Evolutionary conservation across 305 asterid species (phyloP).

Genomic region (Plantago lanceolata): DNA sequence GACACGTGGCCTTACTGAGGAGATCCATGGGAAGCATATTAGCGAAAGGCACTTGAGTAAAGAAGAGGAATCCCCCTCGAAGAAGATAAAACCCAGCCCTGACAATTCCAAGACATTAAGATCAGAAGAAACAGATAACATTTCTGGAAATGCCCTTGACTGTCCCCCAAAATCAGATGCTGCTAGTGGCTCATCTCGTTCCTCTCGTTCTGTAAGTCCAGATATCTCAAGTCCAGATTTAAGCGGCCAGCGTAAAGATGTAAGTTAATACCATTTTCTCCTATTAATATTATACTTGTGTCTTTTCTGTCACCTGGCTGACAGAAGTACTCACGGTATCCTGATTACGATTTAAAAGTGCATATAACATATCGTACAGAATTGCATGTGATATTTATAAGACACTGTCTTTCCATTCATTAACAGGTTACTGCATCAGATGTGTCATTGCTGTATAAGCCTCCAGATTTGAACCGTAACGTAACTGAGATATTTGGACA

Average conservation of each 20-base stretch:
- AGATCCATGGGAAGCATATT: slow-evolving; percentile 23
- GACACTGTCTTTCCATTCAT: slow-evolving; percentile 19
- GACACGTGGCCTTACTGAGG: slow-evolving; percentile 24
- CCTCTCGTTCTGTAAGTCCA: slow-evolving; percentile 42
- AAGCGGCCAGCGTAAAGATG: slow-evolving; percentile 39
- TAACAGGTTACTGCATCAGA: slow-evolving; percentile 53
- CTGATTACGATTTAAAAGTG: background rate
- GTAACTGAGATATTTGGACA: slow-evolving; percentile 69
- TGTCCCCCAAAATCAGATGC: slow-evolving; percentile 30
- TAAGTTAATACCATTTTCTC: slow-evolving; percentile 28
- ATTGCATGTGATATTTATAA: slow-evolving; percentile 6
- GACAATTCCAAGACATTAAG: slow-evolving; percentile 34
- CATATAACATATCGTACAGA: background rate
- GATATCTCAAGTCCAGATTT: slow-evolving; percentile 39
- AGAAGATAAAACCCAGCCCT: slow-evolving; percentile 48
- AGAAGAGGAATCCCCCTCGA: slow-evolving; percentile 30
- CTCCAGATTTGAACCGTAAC: slow-evolving; percentile 83
- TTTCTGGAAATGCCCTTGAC: slow-evolving; percentile 22
- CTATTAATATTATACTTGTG: background rate
- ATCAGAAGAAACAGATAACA: slow-evolving; percentile 25
- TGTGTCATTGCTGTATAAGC: slow-evolving; percentile 58
- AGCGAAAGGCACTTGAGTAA: slow-evolving; percentile 26
- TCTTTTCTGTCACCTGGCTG: slow-evolving; percentile 13
- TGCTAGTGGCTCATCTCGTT: slow-evolving; percentile 38
- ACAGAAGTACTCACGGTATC: background rate